Base-by-base conservation (phyloP, 768 basidiomycete species). In the Scleroderma bovista region DNA sequence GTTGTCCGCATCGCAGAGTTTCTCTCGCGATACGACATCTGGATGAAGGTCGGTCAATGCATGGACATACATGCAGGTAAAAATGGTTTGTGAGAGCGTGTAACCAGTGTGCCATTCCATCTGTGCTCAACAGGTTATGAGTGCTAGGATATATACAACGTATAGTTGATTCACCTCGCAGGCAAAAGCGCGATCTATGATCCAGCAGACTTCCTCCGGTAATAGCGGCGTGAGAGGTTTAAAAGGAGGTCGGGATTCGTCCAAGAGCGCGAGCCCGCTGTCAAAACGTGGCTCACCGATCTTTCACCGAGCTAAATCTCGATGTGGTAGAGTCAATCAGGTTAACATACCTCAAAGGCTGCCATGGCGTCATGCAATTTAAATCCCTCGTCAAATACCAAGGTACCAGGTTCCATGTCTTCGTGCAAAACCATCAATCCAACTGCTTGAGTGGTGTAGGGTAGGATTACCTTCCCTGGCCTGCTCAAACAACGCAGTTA, bases 241-340 rank as follows among this genome's bases (percentile, higher is more conserved):
- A 58, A 93, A 93, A 0, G 72, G 64, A 0, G 76, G 73, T 3
- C 65, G 57, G 13, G 63, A 58, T 33, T 79, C 72, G 22, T 73
- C 72, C 50, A 69, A 67, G 3, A 64, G 52, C 15, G 74, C 72
- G 52, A 88, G 72, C 10, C 93, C 93, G 47, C 83, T 92, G 65
- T 96, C 93, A 65, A 94, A 81, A 11, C 89, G 81, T 20, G 90
- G 86, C 65, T 95, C 91, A 19, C 92, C 88, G 45, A 94, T 90
- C 93, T 94, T 36, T 29, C 19, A 46, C n/a, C 34, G 48, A 33
- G 33, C 33, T 40, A 51, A 54, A 53, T 53, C 55, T 45, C 57
- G 53, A 10, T 43, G 48, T 47, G 43, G 54, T 34, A 48, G 43
- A 38, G 50, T 16, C 12, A 46, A 50, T 24, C 44, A 31, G 26